Evolutionary conservation across 768 basidiomycete species (phyloP), one percentile per base, ranked within the genome.

Genomic region (Auricularia cornea): DNA sequence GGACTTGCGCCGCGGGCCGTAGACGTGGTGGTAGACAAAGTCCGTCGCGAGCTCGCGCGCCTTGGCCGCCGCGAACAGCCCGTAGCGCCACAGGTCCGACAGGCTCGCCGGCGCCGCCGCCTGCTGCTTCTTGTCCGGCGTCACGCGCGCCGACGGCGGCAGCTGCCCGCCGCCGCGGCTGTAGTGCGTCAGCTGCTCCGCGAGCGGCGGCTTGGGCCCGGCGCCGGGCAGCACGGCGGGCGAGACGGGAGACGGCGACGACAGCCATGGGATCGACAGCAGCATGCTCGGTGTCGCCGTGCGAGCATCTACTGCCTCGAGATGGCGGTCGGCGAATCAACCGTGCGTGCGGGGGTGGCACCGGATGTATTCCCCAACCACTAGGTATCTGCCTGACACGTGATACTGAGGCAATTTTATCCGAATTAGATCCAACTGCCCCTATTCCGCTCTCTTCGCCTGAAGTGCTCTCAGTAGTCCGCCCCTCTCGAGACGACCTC

Each of bases 401-500:
- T 48, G 44, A 48, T 48, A 20, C 44, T 38, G 23, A 18, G 2
- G 6, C 23, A 3, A 6, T 6, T 48, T 48, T 48, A 18, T 6
- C 44, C 44, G 44, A 48, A 18, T 38, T 38, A 38, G 44, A 48
- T 48, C 44, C 44, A 20, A 10, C 44, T 16, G 20, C 8, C 23
- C 44, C 44, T 48, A 48, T 48, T 48, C 23, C 44, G 11, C 20
- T 6, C 44, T 20, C 44, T 20, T 20, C 44, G 23, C 44, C 20
- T 6, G n/a, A n/a, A n/a, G n/a, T n/a, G 6, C 44, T 18, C 23
- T 48, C 44, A 92, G 74, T 90, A 93, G 74, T 93, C 91, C 64
- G 89, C 86, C 29, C 91, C 91, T 67, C 91, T 82, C 75, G 87
- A 91, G 48, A 93, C 87, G 2, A 92, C 83, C 72, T 93, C 90